Evolutionary conservation across 2,329 filamentous ascomycete species (phyloP).

Genomic region (Ophiognomonia clavigignenti-juglandacearum): DNA sequence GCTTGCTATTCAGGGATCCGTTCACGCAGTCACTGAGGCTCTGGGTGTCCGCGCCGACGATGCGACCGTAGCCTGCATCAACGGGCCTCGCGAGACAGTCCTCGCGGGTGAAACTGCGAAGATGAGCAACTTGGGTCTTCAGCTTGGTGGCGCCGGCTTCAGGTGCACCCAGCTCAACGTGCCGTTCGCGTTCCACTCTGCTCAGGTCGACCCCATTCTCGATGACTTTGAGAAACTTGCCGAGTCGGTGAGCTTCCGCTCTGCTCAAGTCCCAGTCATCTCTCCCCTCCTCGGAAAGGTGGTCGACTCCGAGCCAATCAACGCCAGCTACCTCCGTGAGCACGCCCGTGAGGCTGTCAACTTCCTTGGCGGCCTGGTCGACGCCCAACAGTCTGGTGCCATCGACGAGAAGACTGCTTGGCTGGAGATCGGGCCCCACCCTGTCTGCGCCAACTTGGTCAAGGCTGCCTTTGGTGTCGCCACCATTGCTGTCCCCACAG

Average conservation of each 20-base stretch:
- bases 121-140: conserved; percentile 38
- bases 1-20: conserved; percentile 42
- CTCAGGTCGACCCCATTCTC: conserved; percentile 49
- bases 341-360: conserved; percentile 66
- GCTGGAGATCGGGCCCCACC: conserved; percentile 72
- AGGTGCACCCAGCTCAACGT: conserved; percentile 44
- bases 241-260: conserved; percentile 30
- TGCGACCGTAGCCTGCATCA: conserved; percentile 64
- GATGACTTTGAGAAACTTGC: conserved; percentile 51
- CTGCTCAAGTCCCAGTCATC: conserved; percentile 55
- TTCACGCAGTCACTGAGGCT: conserved; percentile 48
- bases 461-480: conserved; percentile 55
- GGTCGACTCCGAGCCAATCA: conserved; percentile 52
- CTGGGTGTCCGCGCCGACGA: conserved; percentile 36
- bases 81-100: conserved; percentile 70
- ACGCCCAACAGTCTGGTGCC: conserved; percentile 51
- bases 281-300: conserved; percentile 62
- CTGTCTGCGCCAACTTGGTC: conserved; percentile 64
- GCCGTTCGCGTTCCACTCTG: conserved; percentile 50
- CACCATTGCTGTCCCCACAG: conserved; percentile 52
- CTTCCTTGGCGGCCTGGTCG: conserved; percentile 58
- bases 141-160: conserved; percentile 27
- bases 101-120: conserved; percentile 45
- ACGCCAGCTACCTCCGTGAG: conserved; percentile 57
- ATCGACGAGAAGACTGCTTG: conserved; percentile 64